Evolutionary conservation across 163 green algal genomes (phyloP), one percentile per base, ranked within the genome.

Genomic region (Scenedesmus sp.): DNA sequence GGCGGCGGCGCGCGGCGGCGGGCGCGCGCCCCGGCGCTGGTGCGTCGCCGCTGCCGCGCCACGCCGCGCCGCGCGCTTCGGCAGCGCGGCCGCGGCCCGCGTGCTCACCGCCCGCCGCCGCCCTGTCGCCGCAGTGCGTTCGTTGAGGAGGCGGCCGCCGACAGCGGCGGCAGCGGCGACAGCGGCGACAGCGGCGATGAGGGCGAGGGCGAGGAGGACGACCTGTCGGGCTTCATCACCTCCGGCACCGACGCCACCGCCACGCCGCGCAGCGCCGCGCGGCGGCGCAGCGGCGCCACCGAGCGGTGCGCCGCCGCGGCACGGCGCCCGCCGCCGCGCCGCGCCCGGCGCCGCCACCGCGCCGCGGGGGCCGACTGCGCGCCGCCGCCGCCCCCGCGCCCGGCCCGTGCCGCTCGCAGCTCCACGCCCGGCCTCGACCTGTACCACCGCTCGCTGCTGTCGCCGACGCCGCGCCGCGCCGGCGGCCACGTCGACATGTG

Each of bases 191-290:
- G 2, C 4, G 56, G 18, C n/a, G 70, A 60, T 44, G 70, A 78
- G 5, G 70, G 47, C 24, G 20, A 48, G 11, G 70, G 70, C 42
- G 70, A 60, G 2, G 54, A 67, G 24, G 33, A 48, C 9, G 73
- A 80, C 39, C 45, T 78, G 24, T 78, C 70, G 24, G 70, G 70
- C 26, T 78, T 80, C 33, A 73, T 73, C 42, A 45, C 34, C 7
- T 3, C 11, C 31, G 58, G 17, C 42, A 63, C 58, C 4, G 44
- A 15, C 24, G 22, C 58, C 28, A 18, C 58, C 0, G 36, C 29
- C 28, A 24, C 39, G 10, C 6, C 39, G 39, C 7, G 7, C 39
- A 47, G 39, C 39, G 39, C 39, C 39, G 39, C 36, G 10, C n/a
- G 54, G 4, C 42, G 17, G 4, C 11, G n/a, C 29, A 62, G 50